Evolutionary conservation across 2,329 filamentous ascomycete species (phyloP), one percentile per base, ranked within the genome.

Genomic region (Bipolaris bicolor): DNA sequence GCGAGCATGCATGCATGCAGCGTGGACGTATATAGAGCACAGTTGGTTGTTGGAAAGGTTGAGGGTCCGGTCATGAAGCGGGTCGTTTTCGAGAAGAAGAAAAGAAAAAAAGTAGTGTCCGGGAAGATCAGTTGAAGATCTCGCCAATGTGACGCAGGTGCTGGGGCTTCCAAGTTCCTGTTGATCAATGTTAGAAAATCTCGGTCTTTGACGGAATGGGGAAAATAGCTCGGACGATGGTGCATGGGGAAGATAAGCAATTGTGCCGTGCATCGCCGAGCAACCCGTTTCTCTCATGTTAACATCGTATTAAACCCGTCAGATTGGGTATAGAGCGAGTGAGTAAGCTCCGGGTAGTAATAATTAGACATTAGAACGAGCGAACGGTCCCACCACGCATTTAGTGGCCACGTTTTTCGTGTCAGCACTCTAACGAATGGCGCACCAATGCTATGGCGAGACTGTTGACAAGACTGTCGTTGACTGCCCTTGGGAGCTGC

Each of bases 151-250:
- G 73, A 46, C 73, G 71, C 50, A 69, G 62, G 18, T 57, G 65
- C 16, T 76, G 71, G 33, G 73, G 73, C 50, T 76, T 76, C 73
- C 73, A 76, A 49, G 71, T 73, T 26, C 73, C 73, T 76, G 41
- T 52, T 40, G 16, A 46, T 24, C 50, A 29, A 29, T 53, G 65
- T 76, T 49, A 76, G 69, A 29, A 29, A 29, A 13, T 24, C 20
- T 22, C 15, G 10, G 11, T 41, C 20, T 9, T 20, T 11, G 26
- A 29, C 26, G 9, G 9, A 29, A 29, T 7, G 5, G 7, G 26
- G 26, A 29, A 29, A 10, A 29, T 29, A 10, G 26, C 26, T 29
- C 22, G 22, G 22, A 24, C 26, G 26, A 9, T 29, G 9, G 26
- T 29, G 26, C 26, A 29, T 29, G 26, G 26, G 24, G 24, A 26